phyloP scores from a whole-genome alignment of 192 early-diverging fungal species.

The Rhizophagus sp. region DNA sequence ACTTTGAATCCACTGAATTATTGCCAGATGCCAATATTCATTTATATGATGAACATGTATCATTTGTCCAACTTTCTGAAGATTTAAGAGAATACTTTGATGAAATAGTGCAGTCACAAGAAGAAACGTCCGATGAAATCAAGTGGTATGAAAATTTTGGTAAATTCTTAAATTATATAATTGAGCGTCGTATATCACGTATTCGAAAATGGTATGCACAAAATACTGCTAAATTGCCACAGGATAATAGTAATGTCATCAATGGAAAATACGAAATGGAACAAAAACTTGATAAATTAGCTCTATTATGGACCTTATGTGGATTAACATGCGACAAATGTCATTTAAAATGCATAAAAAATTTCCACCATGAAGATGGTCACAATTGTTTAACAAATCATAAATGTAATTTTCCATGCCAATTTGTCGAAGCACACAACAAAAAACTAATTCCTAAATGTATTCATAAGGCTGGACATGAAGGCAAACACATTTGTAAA shows the following conservation, averaged over 20 bases:
- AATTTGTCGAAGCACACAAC: constrained; percentile 18
- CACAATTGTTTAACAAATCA: constrained; percentile 33
- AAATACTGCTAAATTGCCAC: constrained; percentile 23
- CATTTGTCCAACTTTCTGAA: not conserved
- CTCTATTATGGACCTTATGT: constrained; percentile 20
- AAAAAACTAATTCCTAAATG: constrained; percentile 22
- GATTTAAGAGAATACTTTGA: constrained; percentile 24
- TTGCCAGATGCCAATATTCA: not conserved
- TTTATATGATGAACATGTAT: not conserved
- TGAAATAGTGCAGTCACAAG: constrained; percentile 4
- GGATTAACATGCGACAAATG: constrained; percentile 20
- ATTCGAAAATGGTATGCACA: constrained; percentile 22
- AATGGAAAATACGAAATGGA: constrained; percentile 6
- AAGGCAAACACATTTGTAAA: constrained; percentile 17
- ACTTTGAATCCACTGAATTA: not conserved
- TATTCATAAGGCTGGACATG: constrained; percentile 18
- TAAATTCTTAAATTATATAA: constrained; percentile 25
- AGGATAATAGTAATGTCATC: constrained; percentile 19
- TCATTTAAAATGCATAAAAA: constrained; percentile 17
- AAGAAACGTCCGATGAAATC: not conserved
- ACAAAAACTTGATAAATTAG: constrained; percentile 17
- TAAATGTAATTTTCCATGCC: constrained; percentile 20
- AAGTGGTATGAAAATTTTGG: not conserved
- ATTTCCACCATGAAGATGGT: constrained; percentile 1
- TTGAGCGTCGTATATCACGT: constrained; percentile 17